Base-by-base conservation (phyloP, 2,329 filamentous ascomycete genomes). In the Cytospora leucostoma region DNA sequence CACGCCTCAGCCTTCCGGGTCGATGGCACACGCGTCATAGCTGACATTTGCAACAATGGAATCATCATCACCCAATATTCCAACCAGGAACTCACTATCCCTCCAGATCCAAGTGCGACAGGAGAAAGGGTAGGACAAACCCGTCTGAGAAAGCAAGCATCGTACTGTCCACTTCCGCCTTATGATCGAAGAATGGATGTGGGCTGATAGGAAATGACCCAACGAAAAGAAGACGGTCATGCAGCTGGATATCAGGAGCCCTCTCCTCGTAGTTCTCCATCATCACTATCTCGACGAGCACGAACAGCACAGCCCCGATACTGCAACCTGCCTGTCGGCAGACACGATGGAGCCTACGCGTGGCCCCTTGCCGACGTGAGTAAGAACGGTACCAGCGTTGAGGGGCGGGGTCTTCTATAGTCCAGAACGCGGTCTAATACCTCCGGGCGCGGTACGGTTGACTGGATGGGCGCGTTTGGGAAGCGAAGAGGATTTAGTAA, bases 401-500 rank as follows among this genome's bases (percentile, higher is more conserved):
- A 70, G 62, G 3, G 68, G 67, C 2, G 70, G 69, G 1, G 61
- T 15, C 56, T 55, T 21, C 63, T 66, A 64, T 71, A 71, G 54
- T 70, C 69, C 13, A 71, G 35, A 3, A 66, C 55, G 0, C 35
- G 56, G 8, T 68, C 56, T 27, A 69, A 71, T 27, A 44, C 62
- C 12, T 56, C 67, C 0, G 59, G 1, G 7, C 68, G 57, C 0
- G 68, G 60, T 15, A 34, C 34, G 6, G 66, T 32, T n/a, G 63
- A 17, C 15, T 40, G 19, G 5, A 56, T 34, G 1, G 70, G 58
- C 1, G 66, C 61, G 13, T 47, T 38, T 33, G 49, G 62, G 21
- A 66, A 64, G 12, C 67, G 66, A 7, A 71, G 64, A 6, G 70
- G 69, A n/a, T 71, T 71, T 0, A 58, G 66, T 44, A 71, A 70